Evolutionary conservation across 805 yeast species (phyloP), one percentile per base, ranked within the genome.

Genomic region (Hanseniaspora lachancei): DNA sequence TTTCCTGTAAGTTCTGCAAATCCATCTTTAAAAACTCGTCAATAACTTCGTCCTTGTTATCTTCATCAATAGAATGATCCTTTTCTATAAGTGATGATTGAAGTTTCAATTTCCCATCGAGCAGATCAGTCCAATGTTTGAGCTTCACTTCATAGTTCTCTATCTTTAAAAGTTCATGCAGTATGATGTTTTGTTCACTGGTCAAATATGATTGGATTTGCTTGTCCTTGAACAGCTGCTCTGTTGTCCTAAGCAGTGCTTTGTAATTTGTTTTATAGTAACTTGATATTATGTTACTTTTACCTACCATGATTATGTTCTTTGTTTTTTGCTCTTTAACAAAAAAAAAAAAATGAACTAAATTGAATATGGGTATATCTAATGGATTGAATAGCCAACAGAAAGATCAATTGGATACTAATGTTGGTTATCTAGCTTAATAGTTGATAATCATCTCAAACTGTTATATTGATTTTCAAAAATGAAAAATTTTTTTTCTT

Each of bases 181-280:
- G 65, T 1, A 81, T 73, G 53, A 75, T 71, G 60, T 74, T 71
- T 63, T 81, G 86, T 57, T 76, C 79, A n/a, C 77, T 72, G 12
- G 80, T 77, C 57, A 81, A 66, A 61, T 74, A 77, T 48, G 74
- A 70, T 53, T 74, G 75, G 60, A 78, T 77, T 20, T 68, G 66
- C 5, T 75, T 73, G 10, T 70, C 65, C 27, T 62, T 57, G 56
- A 68, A 71, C 21, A 75, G 58, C 55, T 65, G 66, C 21, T 64
- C 69, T 4, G 77, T 66, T 38, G 74, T 59, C 35, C 57, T 53
- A 49, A 67, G 65, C 43, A 76, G 60, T 24, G 64, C 59, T 35
- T 59, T 55, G 9, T 67, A 60, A 57, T 68, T 65, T 6, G 72
- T 66, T 46, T 59, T 58, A 42, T 66, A 70, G 39, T 68, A 68